Conservation (phyloP, 306 rosid genomes). For the Pyrus bretschneideri region DNA sequence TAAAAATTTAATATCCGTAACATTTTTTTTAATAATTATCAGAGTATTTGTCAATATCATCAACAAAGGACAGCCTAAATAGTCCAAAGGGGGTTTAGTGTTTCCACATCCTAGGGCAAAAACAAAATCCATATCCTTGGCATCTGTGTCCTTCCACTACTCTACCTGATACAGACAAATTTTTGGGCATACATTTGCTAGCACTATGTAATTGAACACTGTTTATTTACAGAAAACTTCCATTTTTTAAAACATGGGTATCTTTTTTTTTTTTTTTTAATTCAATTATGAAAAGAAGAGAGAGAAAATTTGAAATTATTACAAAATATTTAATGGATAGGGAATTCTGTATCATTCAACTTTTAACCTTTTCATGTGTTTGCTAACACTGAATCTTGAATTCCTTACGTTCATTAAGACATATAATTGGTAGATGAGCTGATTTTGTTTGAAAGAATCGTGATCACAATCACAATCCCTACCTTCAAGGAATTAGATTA, state of each 20-base stretch:
- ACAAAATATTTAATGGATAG: too few relatives aligned
- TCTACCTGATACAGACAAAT: conserved; percentile 31
- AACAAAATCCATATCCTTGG: conserved; percentile 63
- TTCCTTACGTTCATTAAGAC: neutral
- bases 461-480: too few relatives aligned
- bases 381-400: neutral
- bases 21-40: neutral
- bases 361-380: neutral
- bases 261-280: too few relatives aligned
- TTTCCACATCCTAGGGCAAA: conserved; percentile 42
- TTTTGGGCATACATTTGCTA: neutral
- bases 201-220: conserved; percentile 10
- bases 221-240: neutral
- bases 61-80: conserved; percentile 32
- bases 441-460: too few relatives aligned
- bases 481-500: too few relatives aligned
- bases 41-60: neutral
- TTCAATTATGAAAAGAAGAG: too few relatives aligned
- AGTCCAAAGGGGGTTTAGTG: conserved; percentile 36
- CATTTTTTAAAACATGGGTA: neutral
- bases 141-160: conserved; percentile 19
- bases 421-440: too few relatives aligned
- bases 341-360: neutral
- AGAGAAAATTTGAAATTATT: too few relatives aligned
- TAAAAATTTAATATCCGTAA: too few relatives aligned